These are phyloP conservation scores for Uronychia setigera DNA, from an alignment of 73 alveolate species.

Conservation along the genomic window DNA sequence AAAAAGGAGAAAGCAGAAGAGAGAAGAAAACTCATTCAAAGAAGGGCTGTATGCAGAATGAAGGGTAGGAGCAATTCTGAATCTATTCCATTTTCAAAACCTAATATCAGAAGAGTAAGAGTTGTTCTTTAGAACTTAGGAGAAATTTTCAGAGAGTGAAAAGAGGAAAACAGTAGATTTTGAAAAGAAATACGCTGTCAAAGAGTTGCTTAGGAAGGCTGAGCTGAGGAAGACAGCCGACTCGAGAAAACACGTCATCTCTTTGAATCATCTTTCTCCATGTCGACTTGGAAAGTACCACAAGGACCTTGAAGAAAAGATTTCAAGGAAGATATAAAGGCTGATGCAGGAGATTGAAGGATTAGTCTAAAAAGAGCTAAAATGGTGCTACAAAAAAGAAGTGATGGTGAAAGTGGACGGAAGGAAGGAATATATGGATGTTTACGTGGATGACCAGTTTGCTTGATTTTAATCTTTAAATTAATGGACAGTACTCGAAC, in stretches of 20 bases:
- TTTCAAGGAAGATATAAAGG: neutral
- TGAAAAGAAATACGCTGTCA: neutral
- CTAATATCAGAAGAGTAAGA: too few species aligned
- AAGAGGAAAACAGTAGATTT: neutral
- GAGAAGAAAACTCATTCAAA: neutral
- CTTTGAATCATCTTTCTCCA: neutral
- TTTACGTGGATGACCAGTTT: too few species aligned
- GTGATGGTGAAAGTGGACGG: too few species aligned
- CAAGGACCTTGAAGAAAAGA: neutral
- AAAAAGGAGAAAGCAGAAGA: neutral
- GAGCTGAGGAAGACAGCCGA: neutral
- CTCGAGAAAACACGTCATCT: neutral
- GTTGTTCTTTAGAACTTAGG: neutral
- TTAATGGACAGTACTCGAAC: too few species aligned
- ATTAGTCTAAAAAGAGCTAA: neutral
- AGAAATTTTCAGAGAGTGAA: neutral
- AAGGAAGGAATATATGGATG: too few species aligned
- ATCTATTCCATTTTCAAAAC: too few species aligned
- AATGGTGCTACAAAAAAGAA: neutral
- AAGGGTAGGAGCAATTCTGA: neutral
- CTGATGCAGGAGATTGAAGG: neutral
- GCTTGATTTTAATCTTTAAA: too few species aligned
- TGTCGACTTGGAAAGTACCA: neutral
- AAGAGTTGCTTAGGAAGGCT: neutral
- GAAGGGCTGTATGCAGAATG: neutral